Conservation (phyloP, 805 yeast genomes). For the Isabelozyma gotoi region DNA sequence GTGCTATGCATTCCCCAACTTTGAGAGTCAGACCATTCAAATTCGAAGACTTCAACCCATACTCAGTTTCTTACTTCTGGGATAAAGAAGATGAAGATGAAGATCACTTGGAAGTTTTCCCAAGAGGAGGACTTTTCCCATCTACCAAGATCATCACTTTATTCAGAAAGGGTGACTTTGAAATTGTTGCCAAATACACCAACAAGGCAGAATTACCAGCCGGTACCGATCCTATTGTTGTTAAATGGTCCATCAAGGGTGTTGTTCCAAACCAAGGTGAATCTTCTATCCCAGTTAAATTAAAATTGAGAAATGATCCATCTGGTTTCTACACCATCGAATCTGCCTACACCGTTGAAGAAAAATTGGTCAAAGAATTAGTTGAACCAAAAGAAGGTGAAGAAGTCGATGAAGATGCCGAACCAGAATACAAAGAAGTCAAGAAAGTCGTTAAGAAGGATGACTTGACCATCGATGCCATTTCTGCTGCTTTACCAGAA, state of each 20-base stretch:
- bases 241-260: conserved; percentile 85
- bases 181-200: conserved; percentile 83
- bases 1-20: conserved; percentile 99
- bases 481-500: conserved; percentile 62
- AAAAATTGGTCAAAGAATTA: conserved; percentile 84
- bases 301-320: conserved; percentile 96
- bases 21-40: conserved; percentile 98
- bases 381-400: conserved; percentile 54
- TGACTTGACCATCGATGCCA: conserved; percentile 61
- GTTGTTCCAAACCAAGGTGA: conserved; percentile 79
- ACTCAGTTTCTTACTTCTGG: conserved; percentile 94
- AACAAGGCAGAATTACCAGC: conserved; percentile 69
- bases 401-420: conserved; percentile 57
- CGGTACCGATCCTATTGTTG: conserved; percentile 65
- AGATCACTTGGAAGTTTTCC: conserved; percentile 94
- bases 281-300: conserved; percentile 76
- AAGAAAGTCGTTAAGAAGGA: conserved; percentile 93
- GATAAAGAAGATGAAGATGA: conserved; percentile 90
- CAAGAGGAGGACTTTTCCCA: conserved; percentile 89
- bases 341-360: conserved; percentile 93
- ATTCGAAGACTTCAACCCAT: conserved; percentile 91
- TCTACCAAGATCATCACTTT: conserved; percentile 92
- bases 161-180: conserved; percentile 87
- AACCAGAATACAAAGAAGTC: conserved; percentile 85
- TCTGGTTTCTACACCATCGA: conserved; percentile 93